A percentile compares a stretch with the other conserved stretches of the same genome.
These are phyloP conservation scores for Ogataea wickerhamii DNA, from an alignment of 805 yeast genomes.

Conservation along the genomic window DNA sequence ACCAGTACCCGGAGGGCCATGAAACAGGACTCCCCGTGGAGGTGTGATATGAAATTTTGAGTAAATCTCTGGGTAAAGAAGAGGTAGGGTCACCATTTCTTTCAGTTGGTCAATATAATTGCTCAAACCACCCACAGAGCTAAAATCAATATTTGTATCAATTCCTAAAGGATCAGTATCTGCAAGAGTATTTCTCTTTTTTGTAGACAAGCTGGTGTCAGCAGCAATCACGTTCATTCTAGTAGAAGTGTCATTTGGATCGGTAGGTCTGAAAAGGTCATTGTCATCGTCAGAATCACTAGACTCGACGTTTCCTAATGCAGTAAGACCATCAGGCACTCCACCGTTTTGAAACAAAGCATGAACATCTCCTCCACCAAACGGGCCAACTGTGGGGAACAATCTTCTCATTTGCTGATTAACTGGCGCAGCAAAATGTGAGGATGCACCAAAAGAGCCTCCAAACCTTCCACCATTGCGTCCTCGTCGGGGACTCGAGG, in stretches of 20 bases:
- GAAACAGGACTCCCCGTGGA: conserved; percentile 95
- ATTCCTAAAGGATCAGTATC: conserved; percentile 93
- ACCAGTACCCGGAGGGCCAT: conserved; percentile 99
- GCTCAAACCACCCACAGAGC: conserved; percentile 87
- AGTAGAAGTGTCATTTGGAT: conserved; percentile 28
- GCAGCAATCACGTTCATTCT: conserved; percentile 20
- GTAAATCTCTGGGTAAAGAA: conserved; percentile 90
- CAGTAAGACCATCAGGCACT: conserved; percentile 41
- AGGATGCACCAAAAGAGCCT: conserved; percentile 10
- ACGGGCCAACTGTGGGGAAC: conserved; percentile 95
- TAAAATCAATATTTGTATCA: conserved; percentile 56
- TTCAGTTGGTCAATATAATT: conserved; percentile 87
- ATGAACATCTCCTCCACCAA: conserved; percentile 92
- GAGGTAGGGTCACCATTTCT: conserved; percentile 94
- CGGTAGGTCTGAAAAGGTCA: conserved; percentile 33
- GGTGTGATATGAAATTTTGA: conserved; percentile 89
- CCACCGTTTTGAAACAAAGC: conserved; percentile 70
- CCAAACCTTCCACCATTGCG: conserved; percentile 25
- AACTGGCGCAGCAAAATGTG: conserved; percentile 24
- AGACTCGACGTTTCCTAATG: conserved; percentile 37
- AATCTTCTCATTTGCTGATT: conserved; percentile 56
- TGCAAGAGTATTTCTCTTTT: conserved; percentile 62
- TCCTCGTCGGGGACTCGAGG: conserved; percentile 31
- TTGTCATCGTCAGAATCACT: conserved; percentile 50
- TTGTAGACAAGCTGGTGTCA: conserved; percentile 15